Percentiles rank a stretch among this genome's conserved stretches.
These are phyloP conservation scores for Omphalotus guepiniiformis DNA, from an alignment of 768 basidiomycete species.

Conservation along the genomic window DNA sequence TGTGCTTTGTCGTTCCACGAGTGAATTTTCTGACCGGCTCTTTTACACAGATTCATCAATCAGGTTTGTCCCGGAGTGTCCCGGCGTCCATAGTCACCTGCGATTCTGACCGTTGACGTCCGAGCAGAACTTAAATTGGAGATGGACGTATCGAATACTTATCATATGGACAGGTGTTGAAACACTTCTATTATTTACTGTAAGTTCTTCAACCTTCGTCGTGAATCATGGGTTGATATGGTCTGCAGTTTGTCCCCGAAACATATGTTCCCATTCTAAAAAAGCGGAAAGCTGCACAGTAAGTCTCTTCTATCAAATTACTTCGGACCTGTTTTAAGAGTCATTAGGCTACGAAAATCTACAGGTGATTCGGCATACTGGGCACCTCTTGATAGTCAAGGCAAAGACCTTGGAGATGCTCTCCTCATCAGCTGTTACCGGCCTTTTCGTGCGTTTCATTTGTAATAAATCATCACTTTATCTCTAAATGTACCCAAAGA, in stretches of 20 bases:
- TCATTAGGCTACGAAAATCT: slow-evolving; percentile 44
- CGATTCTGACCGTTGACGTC: slow-evolving; percentile 1
- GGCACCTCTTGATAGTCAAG: slow-evolving; percentile 53
- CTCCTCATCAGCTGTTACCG: slow-evolving; percentile 58
- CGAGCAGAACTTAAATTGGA: slow-evolving; percentile 53
- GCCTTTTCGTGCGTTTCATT: slow-evolving; percentile 59
- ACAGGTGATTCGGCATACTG: slow-evolving; percentile 52
- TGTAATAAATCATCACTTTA: background rate
- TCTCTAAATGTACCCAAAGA: slow-evolving; percentile 36
- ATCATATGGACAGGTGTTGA: slow-evolving; percentile 66
- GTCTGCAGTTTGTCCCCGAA: slow-evolving; percentile 59
- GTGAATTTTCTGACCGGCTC: background rate
- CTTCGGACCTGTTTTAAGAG: background rate
- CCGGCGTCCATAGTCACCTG: background rate
- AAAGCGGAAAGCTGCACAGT: slow-evolving; percentile 57
- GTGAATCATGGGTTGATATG: background rate
- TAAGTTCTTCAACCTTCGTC: slow-evolving; percentile 23
- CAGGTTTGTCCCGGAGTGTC: slow-evolving; percentile 36
- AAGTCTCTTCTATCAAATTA: slow-evolving; percentile 9
- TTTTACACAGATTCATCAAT: slow-evolving; percentile 56
- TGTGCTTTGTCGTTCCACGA: too few relatives aligned
- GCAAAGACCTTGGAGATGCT: slow-evolving; percentile 39
- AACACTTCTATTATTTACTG: slow-evolving; percentile 45
- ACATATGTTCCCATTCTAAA: slow-evolving; percentile 62
- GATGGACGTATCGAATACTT: slow-evolving; percentile 75